These are phyloP conservation scores for Wallemia mellicola DNA, from an alignment of 1,284 basidiomycete species.

Conservation along the genomic window DNA sequence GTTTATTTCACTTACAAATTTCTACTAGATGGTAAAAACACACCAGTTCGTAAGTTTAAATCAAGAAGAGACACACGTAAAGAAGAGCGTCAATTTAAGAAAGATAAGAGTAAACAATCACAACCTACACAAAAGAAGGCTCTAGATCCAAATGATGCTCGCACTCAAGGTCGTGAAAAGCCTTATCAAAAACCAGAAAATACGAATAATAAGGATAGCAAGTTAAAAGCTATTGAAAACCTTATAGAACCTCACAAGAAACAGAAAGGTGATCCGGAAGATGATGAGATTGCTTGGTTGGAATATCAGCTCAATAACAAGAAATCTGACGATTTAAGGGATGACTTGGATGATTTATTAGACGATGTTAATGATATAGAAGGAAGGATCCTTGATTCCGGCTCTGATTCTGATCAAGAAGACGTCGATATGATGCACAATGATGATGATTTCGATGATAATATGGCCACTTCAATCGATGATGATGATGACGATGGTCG, in stretches of 20 bases:
- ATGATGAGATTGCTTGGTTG: conserved; percentile 42
- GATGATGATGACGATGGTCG: conserved; percentile 4
- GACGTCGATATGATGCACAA: conserved; percentile 4
- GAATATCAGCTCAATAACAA: conserved; percentile 31
- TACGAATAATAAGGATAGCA: neutral
- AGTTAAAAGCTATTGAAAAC: conserved; percentile 1
- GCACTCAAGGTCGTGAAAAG: neutral
- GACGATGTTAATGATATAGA: conserved; percentile 22
- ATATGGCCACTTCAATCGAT: conserved; percentile 1
- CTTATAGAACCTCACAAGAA: conserved; percentile 1
- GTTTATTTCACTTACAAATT: neutral
- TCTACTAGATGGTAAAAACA: neutral
- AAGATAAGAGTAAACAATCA: neutral
- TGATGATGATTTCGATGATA: conserved; percentile 5
- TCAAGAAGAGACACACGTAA: neutral
- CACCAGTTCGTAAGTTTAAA: neutral
- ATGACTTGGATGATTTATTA: conserved; percentile 24
- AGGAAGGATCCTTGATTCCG: conserved; percentile 12
- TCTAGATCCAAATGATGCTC: neutral
- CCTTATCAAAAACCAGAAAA: neutral
- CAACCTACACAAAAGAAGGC: neutral
- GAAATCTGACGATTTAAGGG: conserved; percentile 20
- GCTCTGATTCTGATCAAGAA: conserved; percentile 7
- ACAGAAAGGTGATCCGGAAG: conserved; percentile 30
- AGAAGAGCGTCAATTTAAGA: neutral